phyloP scores from a whole-genome alignment of 805 yeast species.

The Candida boleticola region DNA sequence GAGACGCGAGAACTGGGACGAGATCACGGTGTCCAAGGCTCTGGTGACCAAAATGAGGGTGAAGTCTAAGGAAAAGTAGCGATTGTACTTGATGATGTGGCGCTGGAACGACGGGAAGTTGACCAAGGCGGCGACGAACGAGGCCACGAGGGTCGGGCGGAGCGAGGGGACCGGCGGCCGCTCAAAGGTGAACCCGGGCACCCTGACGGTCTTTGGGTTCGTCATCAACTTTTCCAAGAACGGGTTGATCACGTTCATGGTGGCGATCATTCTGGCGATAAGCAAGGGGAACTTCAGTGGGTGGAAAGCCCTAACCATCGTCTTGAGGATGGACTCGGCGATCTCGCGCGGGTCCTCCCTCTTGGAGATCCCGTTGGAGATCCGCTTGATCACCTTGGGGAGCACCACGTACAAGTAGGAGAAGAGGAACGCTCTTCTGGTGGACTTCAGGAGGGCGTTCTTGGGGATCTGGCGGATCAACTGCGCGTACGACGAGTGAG shows the following conservation, averaged over 20 bases:
- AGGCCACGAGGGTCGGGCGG: slow-evolving; percentile 17
- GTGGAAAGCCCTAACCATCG: slow-evolving; percentile 18
- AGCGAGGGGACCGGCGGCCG: neutral
- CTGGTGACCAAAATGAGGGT: slow-evolving; percentile 35
- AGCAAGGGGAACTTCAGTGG: slow-evolving; percentile 25
- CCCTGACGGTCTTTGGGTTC: slow-evolving; percentile 5
- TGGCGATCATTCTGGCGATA: slow-evolving; percentile 21
- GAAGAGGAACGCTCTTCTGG: slow-evolving; percentile 20
- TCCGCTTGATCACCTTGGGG: slow-evolving; percentile 18
- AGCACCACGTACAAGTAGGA: slow-evolving; percentile 25
- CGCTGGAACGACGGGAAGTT: slow-evolving; percentile 33
- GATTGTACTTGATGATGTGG: slow-evolving; percentile 25
- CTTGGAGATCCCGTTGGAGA: slow-evolving; percentile 8
- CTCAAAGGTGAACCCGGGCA: slow-evolving; percentile 5
- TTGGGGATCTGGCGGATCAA: neutral
- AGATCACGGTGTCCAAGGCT: slow-evolving; percentile 32
- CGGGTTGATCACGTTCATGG: slow-evolving; percentile 18
- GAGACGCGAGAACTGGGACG: slow-evolving; percentile 16
- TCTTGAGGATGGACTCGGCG: slow-evolving; percentile 9
- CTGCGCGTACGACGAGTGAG: neutral
- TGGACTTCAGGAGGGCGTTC: slow-evolving; percentile 4
- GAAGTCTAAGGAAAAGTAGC: slow-evolving; percentile 34
- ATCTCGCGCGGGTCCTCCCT: slow-evolving; percentile 5
- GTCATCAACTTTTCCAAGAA: slow-evolving; percentile 6
- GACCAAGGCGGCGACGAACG: slow-evolving; percentile 25